A percentile compares a stretch with the other conserved stretches of the same genome.
Conservation (phyloP, 1,139 yeast genomes). For the Chernovozyma aurita region DNA sequence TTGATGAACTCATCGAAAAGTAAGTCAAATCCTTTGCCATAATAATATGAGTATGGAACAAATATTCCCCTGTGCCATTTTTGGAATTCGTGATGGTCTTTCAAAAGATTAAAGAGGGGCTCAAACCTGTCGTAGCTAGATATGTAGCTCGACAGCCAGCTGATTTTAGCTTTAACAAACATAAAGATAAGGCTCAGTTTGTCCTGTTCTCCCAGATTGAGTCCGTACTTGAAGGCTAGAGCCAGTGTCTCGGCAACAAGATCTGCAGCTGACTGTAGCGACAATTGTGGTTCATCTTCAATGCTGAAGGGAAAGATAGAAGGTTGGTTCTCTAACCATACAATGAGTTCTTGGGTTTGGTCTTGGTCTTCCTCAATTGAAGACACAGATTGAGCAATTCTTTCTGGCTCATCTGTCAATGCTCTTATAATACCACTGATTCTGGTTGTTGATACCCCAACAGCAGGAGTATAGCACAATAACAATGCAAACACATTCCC, state of each 20-base stretch:
- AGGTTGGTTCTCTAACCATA: not conserved
- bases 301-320: not conserved
- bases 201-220: not conserved
- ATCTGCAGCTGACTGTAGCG: constrained; percentile 2
- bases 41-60: constrained; percentile 4
- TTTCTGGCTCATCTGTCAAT: not conserved
- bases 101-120: constrained; percentile 15
- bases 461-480: constrained; percentile 5
- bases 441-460: constrained; percentile 1
- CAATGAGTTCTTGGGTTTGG: not conserved
- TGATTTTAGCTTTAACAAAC: constrained; percentile 22
- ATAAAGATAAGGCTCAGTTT: constrained; percentile 11
- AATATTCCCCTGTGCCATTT: constrained; percentile 28
- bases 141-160: constrained; percentile 18
- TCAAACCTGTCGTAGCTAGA: constrained; percentile 13
- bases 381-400: not conserved
- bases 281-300: not conserved
- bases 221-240: constrained; percentile 1
- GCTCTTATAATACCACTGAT: not conserved
- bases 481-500: constrained; percentile 8
- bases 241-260: constrained; percentile 2
- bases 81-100: constrained; percentile 16
- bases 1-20: not conserved
- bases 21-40: not conserved
- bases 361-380: constrained; percentile 1